Percentiles rank a stretch among this genome's conserved stretches.
These are phyloP conservation scores for Daedaleopsis nitida DNA, from an alignment of 768 basidiomycete genomes.

Conservation along the genomic window DNA sequence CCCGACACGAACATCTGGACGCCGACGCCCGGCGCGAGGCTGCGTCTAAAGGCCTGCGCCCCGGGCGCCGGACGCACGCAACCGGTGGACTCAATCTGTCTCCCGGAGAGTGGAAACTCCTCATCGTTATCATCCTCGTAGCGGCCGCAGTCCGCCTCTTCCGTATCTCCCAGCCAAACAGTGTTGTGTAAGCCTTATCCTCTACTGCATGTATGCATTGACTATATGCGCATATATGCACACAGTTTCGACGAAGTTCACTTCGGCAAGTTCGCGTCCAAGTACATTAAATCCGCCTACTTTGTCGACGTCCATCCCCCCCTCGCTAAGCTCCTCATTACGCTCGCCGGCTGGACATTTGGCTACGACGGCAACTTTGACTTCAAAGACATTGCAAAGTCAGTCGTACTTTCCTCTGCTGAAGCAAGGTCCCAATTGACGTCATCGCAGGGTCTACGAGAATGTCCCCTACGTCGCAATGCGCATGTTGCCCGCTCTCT, in stretches of 20 bases:
- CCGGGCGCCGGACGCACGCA: conserved; percentile 45
- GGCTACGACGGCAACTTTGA: conserved; percentile 95
- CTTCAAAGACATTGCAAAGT: conserved; percentile 98
- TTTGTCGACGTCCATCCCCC: conserved; percentile 98
- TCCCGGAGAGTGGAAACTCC: conserved; percentile 74
- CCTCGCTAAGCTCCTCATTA: conserved; percentile 93
- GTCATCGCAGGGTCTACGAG: conserved; percentile 64
- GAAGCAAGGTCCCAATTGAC: conserved; percentile 1
- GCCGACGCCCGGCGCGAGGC: conserved; percentile 73
- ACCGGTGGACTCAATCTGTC: conserved; percentile 67
- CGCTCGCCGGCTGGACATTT: conserved; percentile 81
- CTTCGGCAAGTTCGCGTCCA: conserved; percentile 94
- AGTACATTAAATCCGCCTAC: conserved; percentile 91
- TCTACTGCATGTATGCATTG: neutral
- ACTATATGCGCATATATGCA: neutral
- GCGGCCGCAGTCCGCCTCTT: conserved; percentile 85
- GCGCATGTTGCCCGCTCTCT: conserved; percentile 90
- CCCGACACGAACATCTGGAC: conserved; percentile 66
- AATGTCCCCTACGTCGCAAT: conserved; percentile 94
- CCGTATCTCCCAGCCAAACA: conserved; percentile 80
- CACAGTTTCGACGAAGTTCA: conserved; percentile 96
- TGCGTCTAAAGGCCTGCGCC: conserved; percentile 64
- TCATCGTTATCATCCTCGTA: conserved; percentile 64
- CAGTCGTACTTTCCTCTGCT: conserved; percentile 31
- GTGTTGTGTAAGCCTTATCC: conserved; percentile 77